phyloP scores from a whole-genome alignment of 257 asterid genomes.

The Nemophila menziesii region DNA sequence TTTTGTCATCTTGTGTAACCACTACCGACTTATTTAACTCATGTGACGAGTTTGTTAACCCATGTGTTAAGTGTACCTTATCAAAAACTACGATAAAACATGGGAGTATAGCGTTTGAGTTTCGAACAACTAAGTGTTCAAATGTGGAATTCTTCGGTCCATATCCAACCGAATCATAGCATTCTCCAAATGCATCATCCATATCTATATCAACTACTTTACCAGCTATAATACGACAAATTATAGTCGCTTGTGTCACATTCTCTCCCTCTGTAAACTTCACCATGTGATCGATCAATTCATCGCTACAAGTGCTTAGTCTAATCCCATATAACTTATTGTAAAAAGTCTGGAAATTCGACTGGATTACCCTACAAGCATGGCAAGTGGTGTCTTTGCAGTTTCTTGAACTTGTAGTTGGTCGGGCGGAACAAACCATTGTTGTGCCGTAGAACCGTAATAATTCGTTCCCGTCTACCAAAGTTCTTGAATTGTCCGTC shows the following conservation, averaged over 20 bases:
- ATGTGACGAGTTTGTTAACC: too few relatives aligned
- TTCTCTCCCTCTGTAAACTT: constrained; percentile 3
- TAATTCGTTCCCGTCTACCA: constrained; percentile 21
- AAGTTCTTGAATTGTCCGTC: constrained; percentile 14
- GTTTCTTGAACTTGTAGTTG: background rate
- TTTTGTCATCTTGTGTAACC: too few relatives aligned
- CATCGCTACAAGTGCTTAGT: constrained; percentile 8
- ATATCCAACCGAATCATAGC: constrained; percentile 13
- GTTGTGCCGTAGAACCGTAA: constrained; percentile 26
- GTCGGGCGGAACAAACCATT: constrained; percentile 16
- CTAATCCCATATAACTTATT: constrained; percentile 21
- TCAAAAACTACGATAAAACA: constrained; percentile 17
- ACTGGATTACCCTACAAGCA: constrained; percentile 19
- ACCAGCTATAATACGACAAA: constrained; percentile 24
- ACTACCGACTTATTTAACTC: too few relatives aligned
- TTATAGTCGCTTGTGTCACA: constrained; percentile 9
- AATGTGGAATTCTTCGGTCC: too few relatives aligned
- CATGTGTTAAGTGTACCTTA: too few relatives aligned
- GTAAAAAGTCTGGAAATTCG: constrained; percentile 17
- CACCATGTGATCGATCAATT: constrained; percentile 8
- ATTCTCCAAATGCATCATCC: constrained; percentile 1
- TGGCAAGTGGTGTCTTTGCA: constrained; percentile 15
- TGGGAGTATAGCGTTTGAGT: constrained; percentile 22
- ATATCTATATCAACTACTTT: constrained; percentile 5
- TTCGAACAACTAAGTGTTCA: constrained; percentile 10